These are phyloP conservation scores for Curvularia sp. DNA, from an alignment of 2,329 filamentous ascomycete species.

Conservation along the genomic window DNA sequence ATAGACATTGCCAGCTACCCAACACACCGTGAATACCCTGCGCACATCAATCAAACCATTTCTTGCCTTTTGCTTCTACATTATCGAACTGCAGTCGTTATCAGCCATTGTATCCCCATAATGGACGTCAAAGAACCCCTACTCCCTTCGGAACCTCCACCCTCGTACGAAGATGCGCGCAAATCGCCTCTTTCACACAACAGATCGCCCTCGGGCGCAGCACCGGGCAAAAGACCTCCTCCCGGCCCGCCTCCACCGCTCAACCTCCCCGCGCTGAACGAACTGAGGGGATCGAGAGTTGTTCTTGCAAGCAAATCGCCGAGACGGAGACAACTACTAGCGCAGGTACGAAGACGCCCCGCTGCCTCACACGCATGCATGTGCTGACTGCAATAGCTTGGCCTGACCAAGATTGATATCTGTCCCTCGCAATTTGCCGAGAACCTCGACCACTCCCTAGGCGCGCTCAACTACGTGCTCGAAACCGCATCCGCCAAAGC, in stretches of 20 bases:
- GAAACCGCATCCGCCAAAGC: constrained; percentile 86
- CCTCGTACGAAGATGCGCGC: constrained; percentile 52
- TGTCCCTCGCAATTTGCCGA: constrained; percentile 83
- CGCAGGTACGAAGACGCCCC: constrained; percentile 60
- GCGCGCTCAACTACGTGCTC: constrained; percentile 89
- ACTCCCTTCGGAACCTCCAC: constrained; percentile 52
- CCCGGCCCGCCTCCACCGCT: constrained; percentile 67
- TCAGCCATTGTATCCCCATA: not conserved
- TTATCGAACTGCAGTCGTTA: not conserved
- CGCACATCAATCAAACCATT: not conserved
- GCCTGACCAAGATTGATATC: constrained; percentile 82
- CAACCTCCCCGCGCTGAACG: constrained; percentile 77
- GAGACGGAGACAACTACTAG: constrained; percentile 79
- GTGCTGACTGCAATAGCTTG: constrained; percentile 63
- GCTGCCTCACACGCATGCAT: not conserved
- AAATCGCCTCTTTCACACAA: constrained; percentile 29
- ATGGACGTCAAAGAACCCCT: constrained; percentile 23
- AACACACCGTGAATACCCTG: not conserved
- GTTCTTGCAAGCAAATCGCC: constrained; percentile 92
- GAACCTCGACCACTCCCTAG: constrained; percentile 85
- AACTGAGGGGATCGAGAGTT: constrained; percentile 78
- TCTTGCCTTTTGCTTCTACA: not conserved
- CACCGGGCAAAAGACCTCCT: constrained; percentile 25
- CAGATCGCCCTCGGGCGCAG: constrained; percentile 25
- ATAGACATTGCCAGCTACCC: constrained; percentile 5